Evolutionary conservation across 2,329 filamentous ascomycete species (phyloP).

Genomic region (Beauveria pseudobassiana): DNA sequence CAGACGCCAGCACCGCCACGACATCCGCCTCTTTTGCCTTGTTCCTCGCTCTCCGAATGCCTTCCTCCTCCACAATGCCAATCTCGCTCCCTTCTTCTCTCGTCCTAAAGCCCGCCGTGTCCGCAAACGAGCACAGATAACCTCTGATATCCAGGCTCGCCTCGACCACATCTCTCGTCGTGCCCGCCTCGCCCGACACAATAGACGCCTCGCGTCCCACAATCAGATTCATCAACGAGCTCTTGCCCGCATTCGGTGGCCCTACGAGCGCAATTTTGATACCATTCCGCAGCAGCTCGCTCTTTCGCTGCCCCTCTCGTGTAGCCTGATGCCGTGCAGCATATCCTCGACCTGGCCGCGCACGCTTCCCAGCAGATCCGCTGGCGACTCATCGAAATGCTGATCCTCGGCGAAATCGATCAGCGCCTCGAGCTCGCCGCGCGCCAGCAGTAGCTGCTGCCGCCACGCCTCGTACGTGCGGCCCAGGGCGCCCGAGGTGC

Average conservation of each 20-base stretch:
- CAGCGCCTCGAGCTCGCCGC: conserved; percentile 87
- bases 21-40: conserved; percentile 80
- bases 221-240: conserved; percentile 82
- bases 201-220: conserved; percentile 93
- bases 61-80: conserved; percentile 76
- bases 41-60: conserved; percentile 77
- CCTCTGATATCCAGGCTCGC: conserved; percentile 82
- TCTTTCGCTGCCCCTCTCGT: conserved; percentile 71
- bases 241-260: conserved; percentile 91
- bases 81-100: conserved; percentile 33
- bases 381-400: conserved; percentile 84
- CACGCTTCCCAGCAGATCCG: conserved; percentile 63
- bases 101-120: conserved; percentile 81
- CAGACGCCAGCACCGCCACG: conserved; percentile 70
- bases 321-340: conserved; percentile 53
- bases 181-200: conserved; percentile 86
- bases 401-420: conserved; percentile 98
- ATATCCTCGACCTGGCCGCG: conserved; percentile 55
- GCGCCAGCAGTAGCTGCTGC: conserved; percentile 64
- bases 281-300: conserved; percentile 76
- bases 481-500: conserved; percentile 62
- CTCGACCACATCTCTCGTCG: conserved; percentile 89
- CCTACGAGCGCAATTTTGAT: conserved; percentile 83
- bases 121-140: conserved; percentile 87
- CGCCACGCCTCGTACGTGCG: conserved; percentile 80